Conservation (phyloP, 2,329 filamentous ascomycete genomes). For the Monosporascus sp. region DNA sequence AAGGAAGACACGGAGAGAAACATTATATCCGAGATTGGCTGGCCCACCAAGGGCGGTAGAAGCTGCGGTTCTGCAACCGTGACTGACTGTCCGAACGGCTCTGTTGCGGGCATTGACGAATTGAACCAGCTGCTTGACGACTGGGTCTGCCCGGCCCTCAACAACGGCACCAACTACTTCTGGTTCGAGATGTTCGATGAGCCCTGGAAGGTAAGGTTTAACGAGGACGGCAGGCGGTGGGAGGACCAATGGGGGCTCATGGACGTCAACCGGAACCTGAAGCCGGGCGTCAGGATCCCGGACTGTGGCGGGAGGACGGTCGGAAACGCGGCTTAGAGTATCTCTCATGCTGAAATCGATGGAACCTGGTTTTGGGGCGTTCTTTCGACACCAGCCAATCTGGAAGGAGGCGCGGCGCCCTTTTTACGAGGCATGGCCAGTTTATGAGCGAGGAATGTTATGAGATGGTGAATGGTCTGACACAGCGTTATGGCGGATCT, state of each 20-base stretch:
- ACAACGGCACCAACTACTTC: slow-evolving; percentile 86
- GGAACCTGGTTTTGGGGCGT: too few relatives aligned
- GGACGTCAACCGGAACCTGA: slow-evolving; percentile 78
- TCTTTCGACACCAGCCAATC: too few relatives aligned
- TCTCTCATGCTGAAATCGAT: too few relatives aligned
- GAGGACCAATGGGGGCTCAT: slow-evolving; percentile 95
- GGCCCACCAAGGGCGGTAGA: slow-evolving; percentile 79
- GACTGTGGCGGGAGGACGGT: slow-evolving; percentile 75
- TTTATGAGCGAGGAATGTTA: too few relatives aligned
- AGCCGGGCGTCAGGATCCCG: slow-evolving; percentile 78
- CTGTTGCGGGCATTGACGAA: slow-evolving; percentile 72
- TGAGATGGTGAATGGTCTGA: too few relatives aligned
- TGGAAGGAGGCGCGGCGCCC: too few relatives aligned
- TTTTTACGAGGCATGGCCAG: too few relatives aligned
- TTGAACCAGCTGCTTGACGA: slow-evolving; percentile 82
- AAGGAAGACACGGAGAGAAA: slow-evolving; percentile 60
- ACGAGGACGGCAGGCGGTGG: slow-evolving; percentile 67
- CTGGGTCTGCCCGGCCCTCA: slow-evolving; percentile 77
- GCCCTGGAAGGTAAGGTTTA: slow-evolving; percentile 82
- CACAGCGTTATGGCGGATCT: too few relatives aligned
- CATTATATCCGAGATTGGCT: slow-evolving; percentile 86
- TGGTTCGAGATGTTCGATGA: slow-evolving; percentile 98
- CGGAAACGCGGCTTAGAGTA: too few relatives aligned
- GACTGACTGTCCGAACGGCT: slow-evolving; percentile 55
- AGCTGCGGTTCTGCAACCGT: slow-evolving; percentile 58